A percentile compares a stretch with the other conserved stretches of the same genome.
Conservation (phyloP, 345 rosid species). For the Jatropha curcas region DNA sequence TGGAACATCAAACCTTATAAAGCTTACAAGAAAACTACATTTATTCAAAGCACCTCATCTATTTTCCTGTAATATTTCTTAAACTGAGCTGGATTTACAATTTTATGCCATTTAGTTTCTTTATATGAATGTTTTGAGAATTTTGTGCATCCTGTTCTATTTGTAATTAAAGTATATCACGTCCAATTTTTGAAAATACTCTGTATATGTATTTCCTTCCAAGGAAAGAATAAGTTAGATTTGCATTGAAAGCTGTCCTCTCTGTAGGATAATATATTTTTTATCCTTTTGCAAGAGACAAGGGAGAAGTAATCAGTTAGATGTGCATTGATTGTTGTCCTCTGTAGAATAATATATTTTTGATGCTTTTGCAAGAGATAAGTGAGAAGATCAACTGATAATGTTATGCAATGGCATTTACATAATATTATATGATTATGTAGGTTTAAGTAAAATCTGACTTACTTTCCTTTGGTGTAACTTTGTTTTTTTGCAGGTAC, state of each 20-base stretch:
- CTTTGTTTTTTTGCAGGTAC: conserved; percentile 52
- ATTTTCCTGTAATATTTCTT: not conserved
- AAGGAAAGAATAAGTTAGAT: not conserved
- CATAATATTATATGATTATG: conserved; percentile 1
- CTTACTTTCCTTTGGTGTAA: not conserved
- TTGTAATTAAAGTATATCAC: not conserved
- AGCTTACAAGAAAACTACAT: not conserved
- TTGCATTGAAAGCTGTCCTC: not conserved
- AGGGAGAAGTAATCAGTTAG: not conserved
- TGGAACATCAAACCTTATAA: not conserved
- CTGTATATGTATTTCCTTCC: not conserved
- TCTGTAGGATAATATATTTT: not conserved
- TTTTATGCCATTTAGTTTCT: conserved; percentile 1
- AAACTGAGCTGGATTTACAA: not conserved
- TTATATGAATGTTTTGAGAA: not conserved
- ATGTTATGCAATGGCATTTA: not conserved
- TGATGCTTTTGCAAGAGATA: not conserved
- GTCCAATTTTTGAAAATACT: not conserved
- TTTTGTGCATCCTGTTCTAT: not conserved
- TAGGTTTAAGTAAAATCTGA: not conserved
- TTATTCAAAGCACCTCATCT: not conserved
- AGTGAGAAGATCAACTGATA: not conserved
- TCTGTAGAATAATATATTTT: not conserved
- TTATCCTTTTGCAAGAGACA: not conserved
- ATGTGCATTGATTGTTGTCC: not conserved